These are phyloP conservation scores for Microdochium nivale DNA, from an alignment of 2,329 filamentous ascomycete species.

Conservation along the genomic window DNA sequence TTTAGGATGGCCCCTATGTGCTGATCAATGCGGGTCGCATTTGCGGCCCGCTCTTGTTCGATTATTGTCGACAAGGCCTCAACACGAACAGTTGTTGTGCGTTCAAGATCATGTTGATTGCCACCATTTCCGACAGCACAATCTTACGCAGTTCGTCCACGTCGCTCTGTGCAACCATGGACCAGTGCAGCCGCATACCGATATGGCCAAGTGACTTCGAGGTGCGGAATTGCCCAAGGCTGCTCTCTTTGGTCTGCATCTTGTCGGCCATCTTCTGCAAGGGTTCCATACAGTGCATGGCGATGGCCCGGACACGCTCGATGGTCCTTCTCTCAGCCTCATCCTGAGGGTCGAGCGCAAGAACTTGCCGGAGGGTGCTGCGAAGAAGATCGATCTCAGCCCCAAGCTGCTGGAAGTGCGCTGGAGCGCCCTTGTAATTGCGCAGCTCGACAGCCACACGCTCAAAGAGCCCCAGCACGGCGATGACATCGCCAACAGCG, in stretches of 20 bases:
- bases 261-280: neutral
- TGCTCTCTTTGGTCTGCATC: neutral
- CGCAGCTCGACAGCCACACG: neutral
- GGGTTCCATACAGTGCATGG: neutral
- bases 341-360: neutral
- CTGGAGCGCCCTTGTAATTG: neutral
- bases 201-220: neutral
- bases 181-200: neutral
- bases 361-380: neutral
- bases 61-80: neutral
- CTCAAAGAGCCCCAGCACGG: neutral
- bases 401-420: neutral
- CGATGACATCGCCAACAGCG: neutral
- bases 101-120: neutral
- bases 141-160: neutral
- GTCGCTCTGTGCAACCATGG: neutral
- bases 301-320: neutral
- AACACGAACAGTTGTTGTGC: neutral
- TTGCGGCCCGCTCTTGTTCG: neutral
- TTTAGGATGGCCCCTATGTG: neutral
- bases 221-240: neutral
- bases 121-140: neutral
- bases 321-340: neutral
- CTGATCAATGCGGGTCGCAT: neutral
- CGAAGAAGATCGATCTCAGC: neutral